Conservation (phyloP, 2,329 filamentous ascomycete genomes). For the Ceratocystis lukuohia region DNA sequence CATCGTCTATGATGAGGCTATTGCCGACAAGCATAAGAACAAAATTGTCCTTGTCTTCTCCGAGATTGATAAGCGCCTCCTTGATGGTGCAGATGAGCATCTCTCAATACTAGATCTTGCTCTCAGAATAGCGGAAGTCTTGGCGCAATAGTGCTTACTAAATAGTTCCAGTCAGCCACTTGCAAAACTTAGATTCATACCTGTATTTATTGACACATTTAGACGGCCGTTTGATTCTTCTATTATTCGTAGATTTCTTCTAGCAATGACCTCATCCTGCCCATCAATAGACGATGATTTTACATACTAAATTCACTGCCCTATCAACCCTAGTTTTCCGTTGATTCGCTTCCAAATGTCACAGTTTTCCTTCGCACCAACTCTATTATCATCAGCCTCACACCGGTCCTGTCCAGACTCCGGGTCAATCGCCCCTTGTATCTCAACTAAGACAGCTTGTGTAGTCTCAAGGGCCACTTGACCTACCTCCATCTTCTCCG, state of each 20-base stretch:
- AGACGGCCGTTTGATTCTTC: background rate
- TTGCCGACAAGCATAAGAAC: slow-evolving; percentile 78
- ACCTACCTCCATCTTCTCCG: slow-evolving; percentile 46
- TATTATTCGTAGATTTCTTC: background rate
- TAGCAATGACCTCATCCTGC: background rate
- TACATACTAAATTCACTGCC: slow-evolving; percentile 24
- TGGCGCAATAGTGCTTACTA: slow-evolving; percentile 32
- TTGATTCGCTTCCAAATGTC: slow-evolving; percentile 41
- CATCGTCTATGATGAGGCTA: slow-evolving; percentile 69
- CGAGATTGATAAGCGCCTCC: slow-evolving; percentile 82
- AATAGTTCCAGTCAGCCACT: too few species aligned
- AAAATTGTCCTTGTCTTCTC: slow-evolving; percentile 82
- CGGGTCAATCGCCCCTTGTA: slow-evolving; percentile 36
- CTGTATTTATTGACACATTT: background rate
- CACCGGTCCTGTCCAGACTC: slow-evolving; percentile 23
- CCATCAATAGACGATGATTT: background rate
- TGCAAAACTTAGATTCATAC: too few species aligned
- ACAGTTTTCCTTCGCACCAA: slow-evolving; percentile 20
- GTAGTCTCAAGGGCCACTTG: slow-evolving; percentile 42
- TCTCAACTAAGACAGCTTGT: slow-evolving; percentile 36
- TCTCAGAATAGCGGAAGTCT: slow-evolving; percentile 63
- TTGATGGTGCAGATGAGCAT: slow-evolving; percentile 93
- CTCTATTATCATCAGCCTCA: slow-evolving; percentile 1
- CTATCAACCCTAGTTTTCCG: slow-evolving; percentile 41
- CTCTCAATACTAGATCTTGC: slow-evolving; percentile 76